Evolutionary conservation across 441 rosid species (phyloP), one percentile per base, ranked within the genome.

Genomic region (Viola pubescens): DNA sequence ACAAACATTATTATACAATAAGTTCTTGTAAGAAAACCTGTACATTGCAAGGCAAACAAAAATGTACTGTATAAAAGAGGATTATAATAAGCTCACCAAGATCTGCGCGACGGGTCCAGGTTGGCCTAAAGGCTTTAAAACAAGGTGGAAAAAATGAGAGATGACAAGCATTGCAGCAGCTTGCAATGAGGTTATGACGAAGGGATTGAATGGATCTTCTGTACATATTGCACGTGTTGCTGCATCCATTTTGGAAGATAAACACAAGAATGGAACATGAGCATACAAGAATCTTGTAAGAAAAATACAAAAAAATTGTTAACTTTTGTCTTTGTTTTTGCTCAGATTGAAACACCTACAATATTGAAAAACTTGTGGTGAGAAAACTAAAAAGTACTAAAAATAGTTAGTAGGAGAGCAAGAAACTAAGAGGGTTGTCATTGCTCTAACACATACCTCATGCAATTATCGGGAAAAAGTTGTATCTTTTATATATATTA

Each of bases 101-200:
- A 87, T 75, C 55, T 84, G 94, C 3, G 94, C 86, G 12, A 87
- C 67, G 16, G 94, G 91, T 16, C 91, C 94, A 9, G 91, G 80
- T 65, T 82, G 91, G 7, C 91, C 94, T 34, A 84, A 48, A 8
- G 85, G 91, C 64, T 84, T 84, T 66, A 87, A 73, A 57, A 84
- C 60, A 42, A 84, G 77, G 53, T 87, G 78, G 68, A 84, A 87
- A 62, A 81, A 61, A 4, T 87, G 91, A 58, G 94, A 83, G 65
- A 81, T 66, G 16, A 87, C 86, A 39, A 87, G 88, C 58, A 87
- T 87, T 56, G 80, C 73, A 38, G 81, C 69, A 38, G 79, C 77
- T 67, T 84, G 94, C 65, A 80, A 56, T 61, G 69, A 63, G 45
- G 83, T 73, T 5, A 81, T 72, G 57, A 79, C 64, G 44, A 84